Conservation (phyloP, 1,284 basidiomycete species). For the Sutorius eximius region DNA sequence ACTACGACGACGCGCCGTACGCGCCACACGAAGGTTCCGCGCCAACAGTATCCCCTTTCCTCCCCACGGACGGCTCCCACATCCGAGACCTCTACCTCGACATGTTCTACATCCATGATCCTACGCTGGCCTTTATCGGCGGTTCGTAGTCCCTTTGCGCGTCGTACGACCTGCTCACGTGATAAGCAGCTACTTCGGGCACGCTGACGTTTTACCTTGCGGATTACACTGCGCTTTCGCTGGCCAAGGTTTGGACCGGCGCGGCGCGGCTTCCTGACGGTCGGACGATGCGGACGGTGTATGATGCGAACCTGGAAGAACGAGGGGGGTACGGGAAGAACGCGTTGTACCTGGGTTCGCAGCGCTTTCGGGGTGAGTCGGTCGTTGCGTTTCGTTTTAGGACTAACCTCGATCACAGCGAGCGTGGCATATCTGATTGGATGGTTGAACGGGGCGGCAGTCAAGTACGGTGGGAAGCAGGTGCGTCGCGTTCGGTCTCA, state of each 20-base stretch:
- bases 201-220: neutral
- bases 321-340: constrained; percentile 18
- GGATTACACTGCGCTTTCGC: constrained; percentile 10
- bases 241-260: constrained; percentile 23
- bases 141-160: constrained; percentile 1
- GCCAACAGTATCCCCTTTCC: neutral
- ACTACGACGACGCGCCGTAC: neutral
- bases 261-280: constrained; percentile 12
- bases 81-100: constrained; percentile 7
- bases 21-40: constrained; percentile 1
- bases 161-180: neutral
- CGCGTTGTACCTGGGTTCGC: neutral
- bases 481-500: neutral
- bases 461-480: constrained; percentile 18
- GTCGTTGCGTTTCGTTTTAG: neutral
- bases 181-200: neutral
- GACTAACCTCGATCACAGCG: neutral
- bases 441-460: constrained; percentile 14
- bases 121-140: constrained; percentile 12
- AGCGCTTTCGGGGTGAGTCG: neutral
- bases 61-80: constrained; percentile 3
- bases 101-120: neutral
- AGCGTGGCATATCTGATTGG: neutral
- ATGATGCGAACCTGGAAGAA: constrained; percentile 1
- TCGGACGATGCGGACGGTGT: constrained; percentile 1